Base-by-base conservation (phyloP, 805 yeast species). In the Hyphopichia homilentoma region DNA sequence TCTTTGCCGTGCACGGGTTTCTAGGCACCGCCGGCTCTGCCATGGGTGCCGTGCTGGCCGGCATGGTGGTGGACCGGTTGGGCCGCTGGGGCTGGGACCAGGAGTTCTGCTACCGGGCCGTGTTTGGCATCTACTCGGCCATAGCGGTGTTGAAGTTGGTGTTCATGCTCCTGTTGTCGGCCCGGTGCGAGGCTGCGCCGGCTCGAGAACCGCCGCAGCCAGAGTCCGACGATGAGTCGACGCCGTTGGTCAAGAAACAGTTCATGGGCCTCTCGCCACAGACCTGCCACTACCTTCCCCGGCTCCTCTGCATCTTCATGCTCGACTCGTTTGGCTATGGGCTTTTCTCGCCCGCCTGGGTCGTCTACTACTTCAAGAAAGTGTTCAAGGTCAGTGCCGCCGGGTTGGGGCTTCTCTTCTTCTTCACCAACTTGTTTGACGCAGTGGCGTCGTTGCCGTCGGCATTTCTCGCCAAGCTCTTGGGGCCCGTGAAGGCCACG, bases 291-390 rank as follows among this genome's bases (percentile, higher is more conserved):
- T 59, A 72, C 6, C 50, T 81, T 29, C 53, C 70, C 15, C 70
- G 70, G 32, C 59, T 82, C 4, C 56, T 81, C 16, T 53, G 71
- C 5, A 68, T 81, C 12, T 89, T 88, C 50, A 84, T 85, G 79
- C 50, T 85, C 19, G 97, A 88, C 55, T 86, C 96, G 2, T 69
- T 88, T 30, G 96, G 95, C 0, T 79, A 77, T 41, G 96, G 96
- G 1, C 83, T 88, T 56, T 83, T 87, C 87, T 80, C 95, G 2
- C 68, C 79, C 27, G 82, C 95, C 1, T 89, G 96, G 96, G 70
- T 83, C 26, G 86, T 87, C 24, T 88, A 81, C 52, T 88, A 84
- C 57, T 81, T 85, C 63, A 74, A 77, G 35, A 70, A 68, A 21
- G 55, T 63, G 9, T 87, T 81, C 45, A 43, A 54, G 2, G 57